Evolutionary conservation across 2,329 filamentous ascomycete species (phyloP).

Genomic region (Colletotrichum echinochloae): DNA sequence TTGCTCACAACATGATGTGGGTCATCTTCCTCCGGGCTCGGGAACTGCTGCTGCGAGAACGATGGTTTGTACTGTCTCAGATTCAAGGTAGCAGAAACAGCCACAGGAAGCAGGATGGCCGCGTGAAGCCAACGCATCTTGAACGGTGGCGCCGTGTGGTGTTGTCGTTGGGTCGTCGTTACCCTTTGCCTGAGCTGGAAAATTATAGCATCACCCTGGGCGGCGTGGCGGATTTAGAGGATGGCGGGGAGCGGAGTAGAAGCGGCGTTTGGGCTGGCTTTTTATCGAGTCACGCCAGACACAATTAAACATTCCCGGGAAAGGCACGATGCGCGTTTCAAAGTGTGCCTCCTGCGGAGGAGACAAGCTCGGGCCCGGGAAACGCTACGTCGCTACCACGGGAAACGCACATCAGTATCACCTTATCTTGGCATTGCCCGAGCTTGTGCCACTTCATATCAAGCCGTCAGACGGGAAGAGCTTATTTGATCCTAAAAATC

Average conservation of each 20-base stretch:
- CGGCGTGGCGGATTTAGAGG: not conserved
- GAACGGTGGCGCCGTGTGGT: not conserved
- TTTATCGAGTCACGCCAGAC: constrained; percentile 6
- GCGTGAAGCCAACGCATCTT: constrained; percentile 28
- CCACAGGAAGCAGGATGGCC: constrained; percentile 5
- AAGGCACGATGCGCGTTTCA: constrained; percentile 38
- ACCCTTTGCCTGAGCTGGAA: constrained; percentile 7
- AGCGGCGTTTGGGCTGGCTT: not conserved
- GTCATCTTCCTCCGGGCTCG: not conserved
- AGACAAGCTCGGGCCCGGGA: constrained; percentile 30
- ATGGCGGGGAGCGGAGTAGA: not conserved
- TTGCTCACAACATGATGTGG: constrained; percentile 3
- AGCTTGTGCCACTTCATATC: constrained; percentile 20
- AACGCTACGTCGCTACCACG: not conserved
- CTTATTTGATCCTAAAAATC: not conserved
- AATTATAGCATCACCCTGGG: constrained; percentile 12
- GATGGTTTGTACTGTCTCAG: constrained; percentile 34
- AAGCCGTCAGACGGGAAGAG: not conserved
- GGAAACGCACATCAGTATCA: constrained; percentile 30
- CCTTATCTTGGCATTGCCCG: constrained; percentile 22
- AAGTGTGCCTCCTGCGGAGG: constrained; percentile 25
- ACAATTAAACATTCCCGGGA: constrained; percentile 31
- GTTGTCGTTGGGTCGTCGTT: constrained; percentile 11
- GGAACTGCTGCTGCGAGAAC: not conserved
- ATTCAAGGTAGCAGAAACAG: constrained; percentile 37